A percentile compares a stretch with the other conserved stretches of the same genome.
Evolutionary conservation across 2,329 filamentous ascomycete species (phyloP).

Genomic region (Nigrograna mackinnonii): DNA sequence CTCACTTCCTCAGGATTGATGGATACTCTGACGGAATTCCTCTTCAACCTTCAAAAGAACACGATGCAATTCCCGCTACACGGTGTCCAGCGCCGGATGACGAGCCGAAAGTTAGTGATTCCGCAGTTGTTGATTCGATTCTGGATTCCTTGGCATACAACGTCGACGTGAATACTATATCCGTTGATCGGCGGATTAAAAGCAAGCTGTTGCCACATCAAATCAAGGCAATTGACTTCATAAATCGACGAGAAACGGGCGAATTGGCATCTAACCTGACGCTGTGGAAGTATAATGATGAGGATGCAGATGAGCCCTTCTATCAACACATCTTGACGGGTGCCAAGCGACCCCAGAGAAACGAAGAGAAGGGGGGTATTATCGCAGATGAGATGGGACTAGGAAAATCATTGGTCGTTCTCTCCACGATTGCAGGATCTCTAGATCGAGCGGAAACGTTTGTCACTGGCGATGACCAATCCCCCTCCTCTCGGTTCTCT

Average conservation of each 20-base stretch:
- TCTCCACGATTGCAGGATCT: conserved; percentile 15
- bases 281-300: conserved; percentile 11
- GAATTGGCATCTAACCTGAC: conserved; percentile 3
- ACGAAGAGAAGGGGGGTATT: conserved; percentile 20
- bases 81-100: no score
- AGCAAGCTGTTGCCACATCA: conserved; percentile 11
- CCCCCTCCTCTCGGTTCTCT: no score
- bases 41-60: no score
- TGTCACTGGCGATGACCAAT: not conserved
- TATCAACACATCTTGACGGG: conserved; percentile 17
- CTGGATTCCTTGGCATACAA: conserved; percentile 7
- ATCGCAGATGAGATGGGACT: conserved; percentile 29
- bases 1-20: conserved; percentile 4
- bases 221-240: conserved; percentile 19
- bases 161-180: conserved; percentile 1
- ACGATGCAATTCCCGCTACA: no score
- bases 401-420: conserved; percentile 19
- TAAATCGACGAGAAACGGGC: conserved; percentile 15
- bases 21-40: conserved; percentile 1
- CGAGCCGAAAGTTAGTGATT: not conserved
- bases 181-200: conserved; percentile 5
- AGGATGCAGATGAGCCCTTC: conserved; percentile 5
- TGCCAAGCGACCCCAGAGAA: conserved; percentile 6
- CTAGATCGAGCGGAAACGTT: conserved; percentile 10
- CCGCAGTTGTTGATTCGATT: conserved; percentile 4